These are phyloP conservation scores for Yarrowia alimentaria DNA, from an alignment of 805 yeast genomes.

Conservation along the genomic window DNA sequence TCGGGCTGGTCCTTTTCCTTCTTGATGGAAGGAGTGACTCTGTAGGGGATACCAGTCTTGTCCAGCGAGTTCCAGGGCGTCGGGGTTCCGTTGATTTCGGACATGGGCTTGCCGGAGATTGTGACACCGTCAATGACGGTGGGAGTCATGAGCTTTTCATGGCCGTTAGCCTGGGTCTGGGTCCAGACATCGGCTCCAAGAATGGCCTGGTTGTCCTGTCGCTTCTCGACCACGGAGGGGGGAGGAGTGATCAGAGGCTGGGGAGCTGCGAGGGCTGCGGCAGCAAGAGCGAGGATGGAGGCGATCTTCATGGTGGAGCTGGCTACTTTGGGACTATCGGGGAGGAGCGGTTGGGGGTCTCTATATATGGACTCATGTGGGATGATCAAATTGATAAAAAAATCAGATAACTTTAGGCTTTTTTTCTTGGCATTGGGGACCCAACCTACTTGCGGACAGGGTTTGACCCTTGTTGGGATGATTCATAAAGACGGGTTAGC, in stretches of 20 bases:
- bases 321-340: not conserved
- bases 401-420: slow-evolving; percentile 23
- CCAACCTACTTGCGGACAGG: slow-evolving; percentile 13
- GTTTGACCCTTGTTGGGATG: not conserved
- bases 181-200: slow-evolving; percentile 31
- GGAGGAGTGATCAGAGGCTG: slow-evolving; percentile 21
- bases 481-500: slow-evolving; percentile 1
- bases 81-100: slow-evolving; percentile 37
- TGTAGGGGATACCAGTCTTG: slow-evolving; percentile 46
- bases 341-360: not conserved
- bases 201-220: slow-evolving; percentile 18
- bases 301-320: slow-evolving; percentile 1
- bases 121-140: slow-evolving; percentile 59
- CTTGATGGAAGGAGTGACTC: slow-evolving; percentile 44
- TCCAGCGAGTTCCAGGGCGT: slow-evolving; percentile 49
- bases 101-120: slow-evolving; percentile 45
- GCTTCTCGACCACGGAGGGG: slow-evolving; percentile 11
- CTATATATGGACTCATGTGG: slow-evolving; percentile 1
- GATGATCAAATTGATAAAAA: slow-evolving; percentile 26
- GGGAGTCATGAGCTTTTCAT: slow-evolving; percentile 53
- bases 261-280: slow-evolving; percentile 25
- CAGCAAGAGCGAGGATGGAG: slow-evolving; percentile 8
- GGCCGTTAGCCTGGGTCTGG: slow-evolving; percentile 31
- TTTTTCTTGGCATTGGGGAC: slow-evolving; percentile 13
- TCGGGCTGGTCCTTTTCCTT: slow-evolving; percentile 33